phyloP scores from a whole-genome alignment of 306 rosid species.

The Trifolium repens region DNA sequence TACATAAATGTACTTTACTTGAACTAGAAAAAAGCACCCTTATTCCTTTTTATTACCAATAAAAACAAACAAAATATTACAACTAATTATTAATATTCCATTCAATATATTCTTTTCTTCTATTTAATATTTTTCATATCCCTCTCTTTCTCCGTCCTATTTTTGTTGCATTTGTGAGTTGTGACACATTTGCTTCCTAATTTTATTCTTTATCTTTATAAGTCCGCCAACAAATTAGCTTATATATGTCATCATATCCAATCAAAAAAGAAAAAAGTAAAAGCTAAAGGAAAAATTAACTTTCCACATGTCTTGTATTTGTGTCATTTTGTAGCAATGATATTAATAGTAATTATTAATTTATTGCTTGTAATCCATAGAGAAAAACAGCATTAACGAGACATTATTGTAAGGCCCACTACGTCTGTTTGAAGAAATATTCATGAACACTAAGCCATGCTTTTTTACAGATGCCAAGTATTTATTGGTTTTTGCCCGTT shows the following conservation, averaged over 20 bases:
- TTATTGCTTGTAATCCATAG: not conserved
- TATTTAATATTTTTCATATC: not conserved
- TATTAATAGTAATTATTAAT: not conserved
- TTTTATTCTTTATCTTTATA: not conserved
- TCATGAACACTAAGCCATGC: slow-evolving; percentile 6
- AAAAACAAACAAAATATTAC: not conserved
- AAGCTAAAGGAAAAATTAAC: not conserved
- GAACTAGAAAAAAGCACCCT: slow-evolving; percentile 42
- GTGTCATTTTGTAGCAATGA: slow-evolving; percentile 32
- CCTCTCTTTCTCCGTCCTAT: slow-evolving; percentile 48
- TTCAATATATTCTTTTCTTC: slow-evolving; percentile 40
- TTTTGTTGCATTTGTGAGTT: slow-evolving; percentile 34
- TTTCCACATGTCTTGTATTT: slow-evolving; percentile 39
- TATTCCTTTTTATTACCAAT: slow-evolving; percentile 33
- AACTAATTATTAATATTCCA: not conserved
- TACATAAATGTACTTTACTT: slow-evolving; percentile 49
- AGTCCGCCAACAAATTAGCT: slow-evolving; percentile 43
- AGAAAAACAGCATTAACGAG: slow-evolving; percentile 26
- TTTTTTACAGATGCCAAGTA: no score
- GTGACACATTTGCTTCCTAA: slow-evolving; percentile 34
- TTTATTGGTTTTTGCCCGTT: no score
- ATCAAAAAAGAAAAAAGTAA: slow-evolving; percentile 1
- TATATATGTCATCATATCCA: slow-evolving; percentile 21
- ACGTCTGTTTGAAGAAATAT: slow-evolving; percentile 32
- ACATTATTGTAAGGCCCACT: slow-evolving; percentile 35